Conservation (phyloP, 331 rosid genomes). For the Phaseolus coccineus region DNA sequence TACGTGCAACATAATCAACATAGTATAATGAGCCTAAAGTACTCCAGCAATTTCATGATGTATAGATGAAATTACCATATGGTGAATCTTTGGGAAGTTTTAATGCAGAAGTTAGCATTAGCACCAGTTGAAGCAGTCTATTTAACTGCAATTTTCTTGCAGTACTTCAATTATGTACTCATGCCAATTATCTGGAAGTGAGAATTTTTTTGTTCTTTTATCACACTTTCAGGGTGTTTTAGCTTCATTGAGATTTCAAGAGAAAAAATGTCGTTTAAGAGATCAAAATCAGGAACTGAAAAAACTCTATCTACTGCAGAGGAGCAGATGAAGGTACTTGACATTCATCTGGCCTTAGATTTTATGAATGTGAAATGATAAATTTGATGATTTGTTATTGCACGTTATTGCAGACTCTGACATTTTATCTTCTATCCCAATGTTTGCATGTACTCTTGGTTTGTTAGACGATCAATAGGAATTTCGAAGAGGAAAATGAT, state of each 20-base stretch:
- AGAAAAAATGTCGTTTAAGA: slow-evolving; percentile 58
- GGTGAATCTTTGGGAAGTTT: neutral
- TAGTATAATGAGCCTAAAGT: slow-evolving; percentile 14
- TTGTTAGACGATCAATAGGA: neutral
- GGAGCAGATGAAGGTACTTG: slow-evolving; percentile 64
- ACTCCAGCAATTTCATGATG: slow-evolving; percentile 7
- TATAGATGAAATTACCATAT: neutral
- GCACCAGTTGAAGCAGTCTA: slow-evolving; percentile 17
- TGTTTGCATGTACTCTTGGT: neutral
- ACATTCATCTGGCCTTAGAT: slow-evolving; percentile 24
- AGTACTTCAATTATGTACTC: slow-evolving; percentile 14
- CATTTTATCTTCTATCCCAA: slow-evolving; percentile 28
- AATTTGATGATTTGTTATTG: slow-evolving; percentile 22
- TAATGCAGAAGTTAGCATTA: slow-evolving; percentile 2
- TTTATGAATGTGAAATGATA: slow-evolving; percentile 8
- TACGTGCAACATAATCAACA: neutral
- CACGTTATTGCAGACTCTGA: neutral
- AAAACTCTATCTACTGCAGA: slow-evolving; percentile 56
- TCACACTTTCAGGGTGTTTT: slow-evolving; percentile 43
- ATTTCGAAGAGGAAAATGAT: slow-evolving; percentile 8
- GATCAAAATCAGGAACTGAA: slow-evolving; percentile 53
- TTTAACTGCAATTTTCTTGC: slow-evolving; percentile 23
- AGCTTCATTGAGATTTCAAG: slow-evolving; percentile 39
- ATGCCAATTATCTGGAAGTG: neutral
- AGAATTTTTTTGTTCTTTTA: slow-evolving; percentile 1